Conservation (phyloP, 2,329 filamentous ascomycete genomes). For the Acrocalymma vagum region DNA sequence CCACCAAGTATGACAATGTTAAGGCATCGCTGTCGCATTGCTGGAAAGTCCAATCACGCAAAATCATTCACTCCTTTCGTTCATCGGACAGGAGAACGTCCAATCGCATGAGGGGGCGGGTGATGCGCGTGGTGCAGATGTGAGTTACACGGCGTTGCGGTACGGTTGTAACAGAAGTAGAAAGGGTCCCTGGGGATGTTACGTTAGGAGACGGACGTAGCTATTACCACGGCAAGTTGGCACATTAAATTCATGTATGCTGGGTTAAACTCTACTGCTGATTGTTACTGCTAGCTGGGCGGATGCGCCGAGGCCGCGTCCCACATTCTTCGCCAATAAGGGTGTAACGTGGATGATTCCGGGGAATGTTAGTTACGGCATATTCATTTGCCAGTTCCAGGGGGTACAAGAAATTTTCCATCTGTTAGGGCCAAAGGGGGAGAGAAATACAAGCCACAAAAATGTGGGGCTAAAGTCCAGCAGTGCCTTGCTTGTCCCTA, state of each 20-base stretch:
- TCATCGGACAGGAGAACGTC: too few species aligned
- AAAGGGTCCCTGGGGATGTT: neutral
- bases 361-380: slow-evolving; percentile 6
- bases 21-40: slow-evolving; percentile 24
- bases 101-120: too few species aligned
- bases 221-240: too few species aligned
- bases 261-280: too few species aligned
- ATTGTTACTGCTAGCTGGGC: slow-evolving; percentile 1
- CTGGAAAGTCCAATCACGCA: neutral
- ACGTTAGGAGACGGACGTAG: too few species aligned
- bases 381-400: slow-evolving; percentile 2
- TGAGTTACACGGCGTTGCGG: slow-evolving; percentile 1
- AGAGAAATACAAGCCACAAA: slow-evolving; percentile 10
- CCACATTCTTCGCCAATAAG: neutral
- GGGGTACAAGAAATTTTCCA: slow-evolving; percentile 4
- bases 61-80: too few species aligned
- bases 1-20: slow-evolving; percentile 49
- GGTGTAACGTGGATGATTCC: slow-evolving; percentile 2
- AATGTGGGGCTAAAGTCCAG: slow-evolving; percentile 8
- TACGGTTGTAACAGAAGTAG: slow-evolving; percentile 4
- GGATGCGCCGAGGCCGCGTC: neutral
- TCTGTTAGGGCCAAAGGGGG: neutral
- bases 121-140: neutral
- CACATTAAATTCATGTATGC: too few species aligned
- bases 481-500: slow-evolving; percentile 12